Conservation (phyloP, 768 basidiomycete species). For the Gloeopeniophorella convolvens region DNA sequence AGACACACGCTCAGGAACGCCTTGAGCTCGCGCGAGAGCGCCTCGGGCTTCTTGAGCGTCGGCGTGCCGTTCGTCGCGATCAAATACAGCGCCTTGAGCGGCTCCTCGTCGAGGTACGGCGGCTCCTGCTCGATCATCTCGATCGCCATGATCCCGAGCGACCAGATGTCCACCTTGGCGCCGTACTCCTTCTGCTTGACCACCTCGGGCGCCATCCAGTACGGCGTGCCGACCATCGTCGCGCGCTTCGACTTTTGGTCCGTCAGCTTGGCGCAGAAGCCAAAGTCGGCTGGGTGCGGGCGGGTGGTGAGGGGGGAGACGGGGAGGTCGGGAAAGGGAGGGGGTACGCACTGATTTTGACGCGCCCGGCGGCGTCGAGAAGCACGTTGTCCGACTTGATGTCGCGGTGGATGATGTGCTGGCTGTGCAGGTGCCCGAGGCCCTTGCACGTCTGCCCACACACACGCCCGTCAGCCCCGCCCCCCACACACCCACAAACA, state of each 20-base stretch:
- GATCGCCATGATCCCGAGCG: slow-evolving; percentile 95
- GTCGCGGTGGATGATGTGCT: slow-evolving; percentile 94
- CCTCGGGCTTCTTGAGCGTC: slow-evolving; percentile 93
- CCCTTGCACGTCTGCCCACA: slow-evolving; percentile 83
- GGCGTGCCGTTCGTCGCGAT: slow-evolving; percentile 99
- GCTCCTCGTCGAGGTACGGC: slow-evolving; percentile 93
- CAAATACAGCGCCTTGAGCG: slow-evolving; percentile 87
- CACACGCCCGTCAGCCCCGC: background rate
- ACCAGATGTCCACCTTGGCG: slow-evolving; percentile 96
- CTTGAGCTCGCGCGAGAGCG: slow-evolving; percentile 87
- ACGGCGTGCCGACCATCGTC: slow-evolving; percentile 97
- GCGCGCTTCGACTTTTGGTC: slow-evolving; percentile 96
- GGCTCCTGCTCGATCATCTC: slow-evolving; percentile 99
- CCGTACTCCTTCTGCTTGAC: slow-evolving; percentile 97
- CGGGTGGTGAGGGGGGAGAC: background rate
- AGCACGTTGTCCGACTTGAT: slow-evolving; percentile 97
- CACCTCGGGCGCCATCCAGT: slow-evolving; percentile 99
- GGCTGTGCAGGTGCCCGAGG: slow-evolving; percentile 84
- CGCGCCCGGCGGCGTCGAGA: slow-evolving; percentile 83
- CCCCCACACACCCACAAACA: background rate
- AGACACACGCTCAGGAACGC: slow-evolving; percentile 96
- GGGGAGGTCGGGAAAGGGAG: background rate
- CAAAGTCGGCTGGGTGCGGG: slow-evolving; percentile 74
- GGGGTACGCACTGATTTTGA: slow-evolving; percentile 88
- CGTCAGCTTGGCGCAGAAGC: slow-evolving; percentile 93